Base-by-base conservation (phyloP, 2,329 filamentous ascomycete genomes). In the Aspergillus fijiensis region DNA sequence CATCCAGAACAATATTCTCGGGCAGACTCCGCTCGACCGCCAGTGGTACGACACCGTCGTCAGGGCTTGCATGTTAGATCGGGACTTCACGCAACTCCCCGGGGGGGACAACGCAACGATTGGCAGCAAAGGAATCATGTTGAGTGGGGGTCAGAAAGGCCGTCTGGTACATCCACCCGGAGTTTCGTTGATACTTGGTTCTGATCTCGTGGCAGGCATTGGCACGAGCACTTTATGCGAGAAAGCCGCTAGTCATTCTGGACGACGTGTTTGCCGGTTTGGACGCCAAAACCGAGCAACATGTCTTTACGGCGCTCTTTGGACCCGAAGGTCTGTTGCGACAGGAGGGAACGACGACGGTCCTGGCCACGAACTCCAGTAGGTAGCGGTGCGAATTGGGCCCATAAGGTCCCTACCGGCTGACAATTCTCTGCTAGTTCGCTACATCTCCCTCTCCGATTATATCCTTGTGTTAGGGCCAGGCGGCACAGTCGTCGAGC, bases 261-360 rank as follows among this genome's bases (percentile, higher is more conserved):
- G 66, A 68, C 35, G 63, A 68, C 54, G 52, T 62, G 61, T 80
- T 10, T 72, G 77, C 33, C 72, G 73, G 0, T 4, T 65, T 81
- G 14, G 61, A 61, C 48, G 23, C 49, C 5, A 45, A 49, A 10
- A 63, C 12, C 35, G 27, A 61, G 27, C 16, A 47, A n/a, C 4
- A 45, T 12, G 33, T 58, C 14, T 33, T 55, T 49, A 16, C 51
- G 19, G 50, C 55, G 23, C 33, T 61, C 1, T 51, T 67, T 54
- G 39, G 53, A 7, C 45, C 19, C 6, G 31, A 56, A 4, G 65
- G 60, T 16, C 16, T 63, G 6, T 59, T 67, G 7, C 56, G 60
- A 11, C 33, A 29, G 29, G 33, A 58, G 11, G 47, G 48, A 1
- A 58, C 53, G 21, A 66, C 65, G n/a, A 55, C 65, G 6, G 19